Base-by-base conservation (phyloP, 2,329 filamentous ascomycete genomes). In the Whalleya microplaca region DNA sequence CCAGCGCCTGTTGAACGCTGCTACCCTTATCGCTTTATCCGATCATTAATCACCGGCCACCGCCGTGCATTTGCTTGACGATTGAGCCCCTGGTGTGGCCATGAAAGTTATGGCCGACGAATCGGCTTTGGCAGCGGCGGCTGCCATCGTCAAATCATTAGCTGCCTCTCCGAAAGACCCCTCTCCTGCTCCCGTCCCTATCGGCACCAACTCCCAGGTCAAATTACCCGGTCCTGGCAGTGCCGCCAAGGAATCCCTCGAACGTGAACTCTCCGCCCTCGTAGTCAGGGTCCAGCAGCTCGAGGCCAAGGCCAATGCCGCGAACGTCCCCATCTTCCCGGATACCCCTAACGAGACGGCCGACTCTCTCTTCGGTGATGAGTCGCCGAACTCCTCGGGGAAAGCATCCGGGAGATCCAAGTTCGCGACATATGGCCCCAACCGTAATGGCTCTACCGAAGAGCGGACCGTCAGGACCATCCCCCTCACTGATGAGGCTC, bases 191-290 rank as follows among this genome's bases (percentile, higher is more conserved):
- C 70, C 75, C 48, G 72, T 75, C 49, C 71, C 77, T 53, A 71
- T 76, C 56, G 75, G 74, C 48, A 70, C 75, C 53, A 77, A 76
- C 56, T 73, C 75, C 50, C 78, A 83, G 64, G 81, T 94, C 69
- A 83, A 82, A 61, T 82, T 98, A 21, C 93, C 94, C 14, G 95
- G 95, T 56, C 82, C 85, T 55, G 84, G 92, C 56, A 89, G 84
- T 44, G 76, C 85, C 37, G 89, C 89, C 64, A 98, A 98, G 77
- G 81, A 84, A 64, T 83, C 83, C 29, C 84, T 98, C 59, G 92
- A 98, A 76, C 81, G 83, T 58, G 94, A 98, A 76, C 84, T 99
- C 55, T 84, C 88, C 48, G 88, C 90, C 53, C 84, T 98, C 62
- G 84, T 88, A 57, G 78, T 87, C 59, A 84, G 95, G 64, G 86